Percentiles rank a stretch among this genome's conserved stretches.
Conservation (phyloP, 345 rosid species). For the Hypericum androsaemum region DNA sequence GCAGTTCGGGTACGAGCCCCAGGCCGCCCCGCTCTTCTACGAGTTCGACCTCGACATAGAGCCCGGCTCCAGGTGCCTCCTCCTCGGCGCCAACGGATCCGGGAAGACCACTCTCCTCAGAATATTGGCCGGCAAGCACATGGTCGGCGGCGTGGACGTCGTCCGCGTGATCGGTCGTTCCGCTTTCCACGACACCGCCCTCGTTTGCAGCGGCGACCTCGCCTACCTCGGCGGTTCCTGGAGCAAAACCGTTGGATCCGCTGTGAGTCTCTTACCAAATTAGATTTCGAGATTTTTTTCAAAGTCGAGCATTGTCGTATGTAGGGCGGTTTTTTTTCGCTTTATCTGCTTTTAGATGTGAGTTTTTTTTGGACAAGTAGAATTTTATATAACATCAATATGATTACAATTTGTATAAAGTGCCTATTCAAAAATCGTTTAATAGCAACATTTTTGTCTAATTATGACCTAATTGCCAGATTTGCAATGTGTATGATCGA, state of each 20-base stretch:
- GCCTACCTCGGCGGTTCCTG: constrained; percentile 90
- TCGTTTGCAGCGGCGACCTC: constrained; percentile 79
- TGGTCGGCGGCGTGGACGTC: constrained; percentile 85
- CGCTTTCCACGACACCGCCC: constrained; percentile 79
- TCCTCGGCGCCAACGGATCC: constrained; percentile 91
- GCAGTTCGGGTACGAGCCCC: constrained; percentile 64
- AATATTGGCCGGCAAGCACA: constrained; percentile 85
- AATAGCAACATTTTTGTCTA: too few relatives aligned
- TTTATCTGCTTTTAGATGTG: not conserved
- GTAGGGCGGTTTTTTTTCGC: too few relatives aligned
- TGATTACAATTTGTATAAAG: too few relatives aligned
- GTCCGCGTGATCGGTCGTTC: constrained; percentile 69
- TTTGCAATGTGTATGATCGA: too few relatives aligned
- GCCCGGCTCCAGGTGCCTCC: constrained; percentile 83
- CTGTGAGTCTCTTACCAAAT: constrained; percentile 39
- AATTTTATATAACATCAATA: too few relatives aligned
- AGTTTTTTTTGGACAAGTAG: too few relatives aligned
- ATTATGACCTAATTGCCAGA: too few relatives aligned
- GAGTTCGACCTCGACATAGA: constrained; percentile 53
- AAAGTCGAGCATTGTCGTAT: not conserved
- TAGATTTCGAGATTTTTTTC: not conserved
- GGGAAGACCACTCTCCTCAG: constrained; percentile 84
- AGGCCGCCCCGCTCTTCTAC: constrained; percentile 51
- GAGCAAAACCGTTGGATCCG: constrained; percentile 84
- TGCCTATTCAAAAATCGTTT: too few relatives aligned